Base-by-base conservation (phyloP, 257 asterid species). In the Phtheirospermum japonicum region DNA sequence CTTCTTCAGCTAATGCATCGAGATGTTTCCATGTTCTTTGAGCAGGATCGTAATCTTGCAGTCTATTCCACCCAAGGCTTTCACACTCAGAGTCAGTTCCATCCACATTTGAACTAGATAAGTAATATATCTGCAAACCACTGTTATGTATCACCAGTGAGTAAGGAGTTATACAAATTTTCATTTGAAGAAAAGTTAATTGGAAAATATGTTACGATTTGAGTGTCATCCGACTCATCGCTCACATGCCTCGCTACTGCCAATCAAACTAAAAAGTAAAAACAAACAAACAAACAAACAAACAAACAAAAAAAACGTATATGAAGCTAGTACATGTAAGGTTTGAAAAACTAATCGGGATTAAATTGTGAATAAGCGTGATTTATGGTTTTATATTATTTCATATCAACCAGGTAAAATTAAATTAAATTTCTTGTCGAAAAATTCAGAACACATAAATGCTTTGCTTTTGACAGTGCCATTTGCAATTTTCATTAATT, bases 21-120 rank as follows among this genome's bases (percentile, higher is more conserved):
- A 92, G 90, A 78, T 89, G 79, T 76, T 85, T 81, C 99, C 97
- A 92, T 53, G 75, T 74, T 67, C 76, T 80, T 66, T 85, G 85
- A 64, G 67, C 50, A 36, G 95, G 81, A 78, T 79, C 60, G 54
- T 89, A 92, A 36, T 83, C 95, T 45, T 80, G 87, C 54, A 92
- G 73, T 72, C 80, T 86, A 43, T 75, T 85, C 95, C 90, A 86
- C 50, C 97, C 97, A 56, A 77, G 83, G 56, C 59, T 83, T 77
- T 92, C 97, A 75, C 96, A 89, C 37, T 72, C 78, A 52, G 80
- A 63, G 34, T 92, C 91, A 63, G 70, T 77, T 73, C 97, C 99
- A 59, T 89, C 91, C 7, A 49, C 46, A 62, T 58, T 75, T 72
- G 97, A 80, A 73, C 87, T 83, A 34, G 96, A 87, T 59, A 92